Evolutionary conservation across 108 stramenopile species (phyloP), one percentile per base, ranked within the genome.

Genomic region (Conticribra weissflogii): DNA sequence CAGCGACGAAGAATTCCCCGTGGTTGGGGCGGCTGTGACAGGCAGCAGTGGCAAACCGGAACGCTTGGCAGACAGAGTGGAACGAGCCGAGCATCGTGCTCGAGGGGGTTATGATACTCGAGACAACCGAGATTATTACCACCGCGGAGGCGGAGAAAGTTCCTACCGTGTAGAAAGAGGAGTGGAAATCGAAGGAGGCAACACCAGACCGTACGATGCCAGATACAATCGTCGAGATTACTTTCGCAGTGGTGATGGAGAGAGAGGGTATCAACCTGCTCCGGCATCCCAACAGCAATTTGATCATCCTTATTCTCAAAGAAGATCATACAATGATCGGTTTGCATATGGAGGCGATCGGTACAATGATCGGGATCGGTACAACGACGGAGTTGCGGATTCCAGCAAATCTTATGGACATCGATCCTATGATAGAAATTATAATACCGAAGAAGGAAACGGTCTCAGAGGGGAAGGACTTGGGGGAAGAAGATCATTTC

Each of bases 1-100:
- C 22, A 47, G 48, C 18, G 68, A 70, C 36, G 67, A 68, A 29
- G 67, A 68, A 3, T 58, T 57, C 49, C 56, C 55, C 17, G 54
- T 9, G 22, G 55, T 59, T 59, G 67, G 57, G 2, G 32, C 34
- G 3, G 32, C 25, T 14, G 22, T 3, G 18, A 19, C 46, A 15
- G 17, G 27, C 8, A 31, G 14, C 56, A 14, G 16, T 54, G 53
- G 22, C 7, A 4, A 52, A 22, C 24, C 23, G 22, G 16, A 27
- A 3, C 23, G 27, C n/a, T n/a, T n/a, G 25, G 5, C 16, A 54
- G 53, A 23, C 22, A 24, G 27, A 54, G 53, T 21, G 2, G 21
- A 15, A 54, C 7, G 2, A 27, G 53, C n/a, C 16, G 21, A 15
- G 25, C 23, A 23, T 18, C 15, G 15, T 23, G 2, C n/a, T 54